Conservation (phyloP, 2,329 filamentous ascomycete genomes). For the Scytalidium lignicola region DNA sequence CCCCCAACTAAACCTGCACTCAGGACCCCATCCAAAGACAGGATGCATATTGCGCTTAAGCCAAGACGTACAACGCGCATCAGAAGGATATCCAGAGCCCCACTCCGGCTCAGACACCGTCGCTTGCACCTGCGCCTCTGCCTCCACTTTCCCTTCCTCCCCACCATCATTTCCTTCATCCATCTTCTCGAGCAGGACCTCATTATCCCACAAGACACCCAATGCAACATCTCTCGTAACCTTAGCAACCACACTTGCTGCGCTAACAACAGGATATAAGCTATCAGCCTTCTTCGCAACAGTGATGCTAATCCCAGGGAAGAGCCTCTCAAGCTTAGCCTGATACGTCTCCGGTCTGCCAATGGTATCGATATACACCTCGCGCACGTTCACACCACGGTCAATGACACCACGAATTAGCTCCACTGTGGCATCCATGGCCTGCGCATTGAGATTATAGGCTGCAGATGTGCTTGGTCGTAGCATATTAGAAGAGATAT, state of each 20-base stretch:
- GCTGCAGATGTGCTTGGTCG: constrained; percentile 31
- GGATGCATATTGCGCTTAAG: constrained; percentile 83
- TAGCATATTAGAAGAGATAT: constrained; percentile 31
- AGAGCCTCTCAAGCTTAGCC: constrained; percentile 74
- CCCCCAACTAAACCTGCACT: constrained; percentile 93
- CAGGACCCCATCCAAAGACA: constrained; percentile 89
- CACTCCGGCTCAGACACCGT: constrained; percentile 43
- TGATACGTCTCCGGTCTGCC: constrained; percentile 81
- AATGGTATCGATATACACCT: constrained; percentile 95
- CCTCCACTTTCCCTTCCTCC: constrained; percentile 18
- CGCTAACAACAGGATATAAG: constrained; percentile 86
- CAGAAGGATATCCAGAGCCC: constrained; percentile 93
- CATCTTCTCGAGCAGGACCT: constrained; percentile 7
- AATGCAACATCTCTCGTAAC: constrained; percentile 89
- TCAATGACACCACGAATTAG: constrained; percentile 75
- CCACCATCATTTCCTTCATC: constrained; percentile 25
- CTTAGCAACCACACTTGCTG: constrained; percentile 91
- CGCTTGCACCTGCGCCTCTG: constrained; percentile 31
- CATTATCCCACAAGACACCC: constrained; percentile 62
- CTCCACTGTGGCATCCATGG: constrained; percentile 83
- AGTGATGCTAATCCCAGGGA: constrained; percentile 70
- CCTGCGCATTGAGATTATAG: constrained; percentile 95
- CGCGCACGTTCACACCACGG: constrained; percentile 72
- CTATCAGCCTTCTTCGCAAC: constrained; percentile 91
- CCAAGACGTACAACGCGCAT: constrained; percentile 76